Evolutionary conservation across 768 basidiomycete species (phyloP), one percentile per base, ranked within the genome.

Genomic region (Hygrophoropsis aurantiaca): DNA sequence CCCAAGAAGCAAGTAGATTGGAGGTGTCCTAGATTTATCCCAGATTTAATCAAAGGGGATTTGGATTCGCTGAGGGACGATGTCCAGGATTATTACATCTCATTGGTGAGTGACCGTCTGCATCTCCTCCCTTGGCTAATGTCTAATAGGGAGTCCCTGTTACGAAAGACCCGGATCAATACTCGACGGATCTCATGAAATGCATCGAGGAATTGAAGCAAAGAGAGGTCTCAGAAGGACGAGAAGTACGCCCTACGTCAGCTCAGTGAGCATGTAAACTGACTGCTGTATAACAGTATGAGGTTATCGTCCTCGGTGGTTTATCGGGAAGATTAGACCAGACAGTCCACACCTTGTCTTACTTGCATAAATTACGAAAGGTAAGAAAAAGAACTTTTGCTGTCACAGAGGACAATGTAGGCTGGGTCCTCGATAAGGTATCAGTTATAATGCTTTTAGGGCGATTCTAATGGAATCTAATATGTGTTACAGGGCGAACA

Each of bases 171-270:
- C 53, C 69, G 0, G 81, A 87, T 60, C 85, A 92, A 61, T 66
- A 91, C 59, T 79, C 91, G n/a, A 98, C 95, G 0, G 97, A 99
- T 63, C 76, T 99, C 48, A 92, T 90, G 87, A 99, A 99, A 67
- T 98, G 94, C 58, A 68, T 98, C 2, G 38, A 55, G 5, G 74
- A 82, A 5, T 59, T 97, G 3, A 64, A 79, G 40, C 78, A 79
- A 44, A 74, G 72, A 48, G 90, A 94, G 57, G 49, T 56, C 15
- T 52, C 54, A 2, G 71, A 74, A 38, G 64, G 62, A 7, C 58
- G 54, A 44, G 51, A 68, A 54, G 82, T 80, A 41, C 40, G 67
- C 11, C 9, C 4, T 30, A 20, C 26, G 18, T n/a, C n/a, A 15
- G 3, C 7, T 33, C 32, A 10, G 27, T 34, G 5, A 27, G n/a